phyloP scores from a whole-genome alignment of 108 stramenopile species.

The Pseudonitzschia delicatissima region DNA sequence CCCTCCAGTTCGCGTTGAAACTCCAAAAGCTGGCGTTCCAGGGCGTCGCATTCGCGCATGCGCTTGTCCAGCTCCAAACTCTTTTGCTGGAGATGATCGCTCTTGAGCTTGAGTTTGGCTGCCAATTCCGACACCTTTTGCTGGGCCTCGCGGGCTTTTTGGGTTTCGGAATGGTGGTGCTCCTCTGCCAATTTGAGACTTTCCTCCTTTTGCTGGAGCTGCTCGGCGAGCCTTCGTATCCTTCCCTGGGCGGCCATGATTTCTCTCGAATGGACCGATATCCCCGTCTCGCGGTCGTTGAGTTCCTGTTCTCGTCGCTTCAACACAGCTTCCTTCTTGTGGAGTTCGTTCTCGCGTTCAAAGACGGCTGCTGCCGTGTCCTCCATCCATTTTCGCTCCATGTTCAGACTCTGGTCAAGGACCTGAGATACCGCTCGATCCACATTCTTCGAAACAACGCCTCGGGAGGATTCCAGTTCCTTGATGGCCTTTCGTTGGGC shows the following conservation, averaged over 20 bases:
- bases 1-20: constrained; percentile 42
- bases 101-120: constrained; percentile 29
- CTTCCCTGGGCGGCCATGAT: constrained; percentile 19
- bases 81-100: constrained; percentile 23
- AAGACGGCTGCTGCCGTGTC: constrained; percentile 42
- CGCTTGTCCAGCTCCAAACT: constrained; percentile 20
- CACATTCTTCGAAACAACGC: constrained; percentile 11
- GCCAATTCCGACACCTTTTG: constrained; percentile 34
- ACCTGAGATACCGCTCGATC: constrained; percentile 34
- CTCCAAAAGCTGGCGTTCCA: constrained; percentile 32
- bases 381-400: constrained; percentile 43
- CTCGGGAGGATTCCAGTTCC: constrained; percentile 2
- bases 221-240: constrained; percentile 27
- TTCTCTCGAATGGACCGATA: constrained; percentile 14
- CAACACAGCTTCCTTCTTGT: constrained; percentile 19
- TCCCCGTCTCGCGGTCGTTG: constrained; percentile 19
- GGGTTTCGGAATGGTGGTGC: constrained; percentile 23
- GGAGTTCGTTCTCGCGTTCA: constrained; percentile 34
- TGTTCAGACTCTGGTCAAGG: constrained; percentile 36
- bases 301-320: constrained; percentile 34
- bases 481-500: constrained; percentile 6
- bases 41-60: constrained; percentile 31
- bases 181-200: constrained; percentile 18
- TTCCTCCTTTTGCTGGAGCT: constrained; percentile 26
- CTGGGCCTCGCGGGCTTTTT: constrained; percentile 34